Conservation (phyloP, 306 rosid genomes). For the Cyamopsis tetragonoloba region DNA sequence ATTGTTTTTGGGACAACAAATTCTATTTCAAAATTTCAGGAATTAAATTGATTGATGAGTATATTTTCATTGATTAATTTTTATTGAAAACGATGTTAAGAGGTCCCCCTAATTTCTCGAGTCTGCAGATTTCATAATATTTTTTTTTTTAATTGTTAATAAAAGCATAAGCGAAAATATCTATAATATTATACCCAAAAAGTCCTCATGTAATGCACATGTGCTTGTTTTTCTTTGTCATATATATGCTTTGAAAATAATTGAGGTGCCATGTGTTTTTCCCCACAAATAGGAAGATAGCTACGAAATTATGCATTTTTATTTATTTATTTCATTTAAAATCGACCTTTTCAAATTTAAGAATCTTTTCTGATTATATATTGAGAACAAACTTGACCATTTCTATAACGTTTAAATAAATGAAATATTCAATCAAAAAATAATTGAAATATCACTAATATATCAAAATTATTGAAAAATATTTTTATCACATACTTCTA, state of each 20-base stretch:
- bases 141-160: too few species aligned
- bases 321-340: neutral
- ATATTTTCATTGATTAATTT: too few species aligned
- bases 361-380: constrained; percentile 17
- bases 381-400: neutral
- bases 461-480: neutral
- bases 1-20: too few species aligned
- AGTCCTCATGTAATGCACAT: neutral
- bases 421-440: constrained; percentile 4
- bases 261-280: constrained; percentile 16
- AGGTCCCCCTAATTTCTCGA: neutral
- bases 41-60: too few species aligned
- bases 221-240: neutral
- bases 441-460: neutral
- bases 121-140: neutral
- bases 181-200: neutral
- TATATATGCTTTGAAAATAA: neutral
- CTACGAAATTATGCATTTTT: neutral
- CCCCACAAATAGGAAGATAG: neutral
- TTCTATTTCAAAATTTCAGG: too few species aligned
- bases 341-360: neutral
- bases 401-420: neutral
- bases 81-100: too few species aligned
- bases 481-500: too few species aligned
- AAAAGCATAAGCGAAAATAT: too few species aligned